A percentile compares a stretch with the other conserved stretches of the same genome.
These are phyloP conservation scores for Waltiozyma sp. DNA, from an alignment of 1,139 yeast genomes.

Conservation along the genomic window DNA sequence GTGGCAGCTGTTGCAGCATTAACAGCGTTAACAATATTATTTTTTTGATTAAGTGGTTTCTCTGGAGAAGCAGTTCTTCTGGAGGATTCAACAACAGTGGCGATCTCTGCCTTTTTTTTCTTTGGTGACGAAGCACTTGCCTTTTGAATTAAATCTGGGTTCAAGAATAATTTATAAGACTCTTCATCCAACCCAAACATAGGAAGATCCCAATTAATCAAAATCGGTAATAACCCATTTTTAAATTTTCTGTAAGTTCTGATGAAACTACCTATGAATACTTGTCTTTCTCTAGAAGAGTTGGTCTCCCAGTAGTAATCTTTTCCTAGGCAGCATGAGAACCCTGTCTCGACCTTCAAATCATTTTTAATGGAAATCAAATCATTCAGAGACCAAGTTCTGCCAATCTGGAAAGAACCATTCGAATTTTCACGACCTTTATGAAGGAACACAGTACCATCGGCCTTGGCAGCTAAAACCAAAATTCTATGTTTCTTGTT, in stretches of 20 bases:
- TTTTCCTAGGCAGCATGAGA: constrained; percentile 57
- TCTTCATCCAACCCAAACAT: constrained; percentile 26
- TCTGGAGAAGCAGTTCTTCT: background rate
- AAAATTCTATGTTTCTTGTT: constrained; percentile 36
- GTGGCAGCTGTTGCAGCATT: too few species aligned
- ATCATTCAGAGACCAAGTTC: constrained; percentile 86
- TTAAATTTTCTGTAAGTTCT: constrained; percentile 58
- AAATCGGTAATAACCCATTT: constrained; percentile 53
- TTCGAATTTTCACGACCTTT: constrained; percentile 77
- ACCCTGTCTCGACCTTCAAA: constrained; percentile 38
- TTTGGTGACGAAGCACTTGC: background rate
- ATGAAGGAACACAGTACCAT: constrained; percentile 65
- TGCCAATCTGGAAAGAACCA: constrained; percentile 77
- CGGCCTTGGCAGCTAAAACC: constrained; percentile 36
- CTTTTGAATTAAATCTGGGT: constrained; percentile 4
- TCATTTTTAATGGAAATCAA: constrained; percentile 48
- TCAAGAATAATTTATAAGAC: constrained; percentile 19
- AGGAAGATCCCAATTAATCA: constrained; percentile 36
- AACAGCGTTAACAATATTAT: too few species aligned
- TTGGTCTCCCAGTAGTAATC: constrained; percentile 80
- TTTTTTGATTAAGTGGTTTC: background rate
- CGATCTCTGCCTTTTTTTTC: background rate
- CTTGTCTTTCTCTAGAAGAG: constrained; percentile 54
- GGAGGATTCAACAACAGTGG: constrained; percentile 2
- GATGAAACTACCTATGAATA: constrained; percentile 53